Evolutionary conservation across 2,329 filamentous ascomycete genomes (phyloP).

Genomic region (Zasmidium cellare): DNA sequence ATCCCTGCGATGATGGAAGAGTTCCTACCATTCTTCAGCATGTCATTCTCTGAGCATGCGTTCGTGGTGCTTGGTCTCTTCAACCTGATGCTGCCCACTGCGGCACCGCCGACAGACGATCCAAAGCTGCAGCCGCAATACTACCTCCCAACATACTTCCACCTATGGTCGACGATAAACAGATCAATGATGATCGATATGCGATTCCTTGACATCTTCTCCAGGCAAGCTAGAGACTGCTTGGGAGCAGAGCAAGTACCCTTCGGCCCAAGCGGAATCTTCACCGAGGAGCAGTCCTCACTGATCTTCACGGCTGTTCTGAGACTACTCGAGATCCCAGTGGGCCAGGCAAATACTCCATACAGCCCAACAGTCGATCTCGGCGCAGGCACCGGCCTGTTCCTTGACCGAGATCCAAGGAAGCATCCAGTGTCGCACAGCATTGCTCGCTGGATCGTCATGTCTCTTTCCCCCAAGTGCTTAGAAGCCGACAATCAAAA

Average conservation of each 20-base stretch:
- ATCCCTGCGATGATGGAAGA: slow-evolving; percentile 67
- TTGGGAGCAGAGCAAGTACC: slow-evolving; percentile 71
- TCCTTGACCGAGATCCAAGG: slow-evolving; percentile 88
- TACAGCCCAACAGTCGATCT: slow-evolving; percentile 81
- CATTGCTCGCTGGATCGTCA: slow-evolving; percentile 88
- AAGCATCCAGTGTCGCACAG: slow-evolving; percentile 91
- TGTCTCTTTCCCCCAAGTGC: slow-evolving; percentile 85
- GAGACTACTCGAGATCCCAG: slow-evolving; percentile 88
- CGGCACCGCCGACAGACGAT: slow-evolving; percentile 69
- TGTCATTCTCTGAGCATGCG: slow-evolving; percentile 85
- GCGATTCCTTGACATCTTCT: slow-evolving; percentile 86
- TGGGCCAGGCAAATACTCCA: slow-evolving; percentile 90
- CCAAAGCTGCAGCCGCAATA: slow-evolving; percentile 80
- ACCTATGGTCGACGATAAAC: slow-evolving; percentile 91
- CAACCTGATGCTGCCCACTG: slow-evolving; percentile 84
- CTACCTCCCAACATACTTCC: slow-evolving; percentile 91
- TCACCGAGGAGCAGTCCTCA: slow-evolving; percentile 86
- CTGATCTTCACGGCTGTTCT: slow-evolving; percentile 90
- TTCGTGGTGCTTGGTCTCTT: slow-evolving; percentile 89
- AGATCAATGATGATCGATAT: slow-evolving; percentile 85
- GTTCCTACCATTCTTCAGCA: slow-evolving; percentile 70
- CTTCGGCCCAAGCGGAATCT: slow-evolving; percentile 86
- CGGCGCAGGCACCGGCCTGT: slow-evolving; percentile 76
- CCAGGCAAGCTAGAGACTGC: slow-evolving; percentile 81
- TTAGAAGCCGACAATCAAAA: slow-evolving; percentile 64